Percentiles rank a stretch among this genome's conserved stretches.
These are phyloP conservation scores for Protostelium mycophagum DNA, from an alignment of 78 protist genomes.

Conservation along the genomic window DNA sequence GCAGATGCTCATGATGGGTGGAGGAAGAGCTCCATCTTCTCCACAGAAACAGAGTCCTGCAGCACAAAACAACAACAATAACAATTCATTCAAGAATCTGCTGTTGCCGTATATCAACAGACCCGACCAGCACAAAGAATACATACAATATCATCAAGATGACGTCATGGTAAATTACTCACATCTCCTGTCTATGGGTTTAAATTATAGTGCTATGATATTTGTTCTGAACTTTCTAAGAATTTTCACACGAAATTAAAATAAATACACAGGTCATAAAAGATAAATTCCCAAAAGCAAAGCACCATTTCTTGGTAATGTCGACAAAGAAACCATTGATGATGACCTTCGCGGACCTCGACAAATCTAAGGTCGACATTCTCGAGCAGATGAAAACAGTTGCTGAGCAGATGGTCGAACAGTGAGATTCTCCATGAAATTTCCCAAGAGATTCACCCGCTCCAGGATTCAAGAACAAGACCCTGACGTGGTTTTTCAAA, in stretches of 20 bases:
- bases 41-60: background rate
- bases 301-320: conserved; percentile 37
- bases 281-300: conserved; percentile 57
- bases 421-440: background rate
- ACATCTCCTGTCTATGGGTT: too few relatives aligned
- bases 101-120: background rate
- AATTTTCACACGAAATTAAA: background rate
- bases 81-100: background rate
- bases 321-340: background rate
- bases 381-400: background rate
- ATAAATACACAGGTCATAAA: conserved; percentile 3
- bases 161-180: background rate
- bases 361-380: background rate
- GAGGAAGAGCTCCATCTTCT: too few relatives aligned
- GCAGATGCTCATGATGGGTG: too few relatives aligned
- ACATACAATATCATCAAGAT: background rate
- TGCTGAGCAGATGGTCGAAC: conserved; percentile 13
- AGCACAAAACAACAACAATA: background rate
- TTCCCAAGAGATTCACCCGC: background rate
- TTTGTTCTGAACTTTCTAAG: too few relatives aligned
- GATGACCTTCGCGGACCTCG: background rate
- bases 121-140: background rate
- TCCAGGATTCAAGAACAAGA: background rate
- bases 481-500: background rate
- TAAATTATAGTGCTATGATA: too few relatives aligned